These are phyloP conservation scores for Zymoseptoria brevis DNA, from an alignment of 2,329 filamentous ascomycete genomes.

Conservation along the genomic window DNA sequence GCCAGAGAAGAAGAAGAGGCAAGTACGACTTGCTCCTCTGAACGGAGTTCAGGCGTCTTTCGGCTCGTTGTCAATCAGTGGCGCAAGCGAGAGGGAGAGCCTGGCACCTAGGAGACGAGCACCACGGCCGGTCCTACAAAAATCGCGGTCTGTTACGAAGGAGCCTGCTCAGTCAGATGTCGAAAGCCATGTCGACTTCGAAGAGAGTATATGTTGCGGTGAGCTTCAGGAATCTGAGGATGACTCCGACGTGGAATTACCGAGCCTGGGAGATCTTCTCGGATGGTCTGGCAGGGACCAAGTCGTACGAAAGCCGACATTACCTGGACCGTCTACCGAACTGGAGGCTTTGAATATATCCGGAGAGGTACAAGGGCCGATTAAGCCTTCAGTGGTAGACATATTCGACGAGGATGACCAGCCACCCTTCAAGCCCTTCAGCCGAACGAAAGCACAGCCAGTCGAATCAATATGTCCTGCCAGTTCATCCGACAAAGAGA, in stretches of 20 bases:
- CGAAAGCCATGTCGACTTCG: conserved; percentile 16
- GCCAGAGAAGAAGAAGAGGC: conserved; percentile 1
- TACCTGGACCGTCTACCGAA: conserved; percentile 3
- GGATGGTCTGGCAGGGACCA: conserved; percentile 6
- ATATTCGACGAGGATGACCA: background rate
- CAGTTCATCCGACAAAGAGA: conserved; percentile 26
- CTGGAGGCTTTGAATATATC: background rate
- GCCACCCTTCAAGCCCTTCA: background rate
- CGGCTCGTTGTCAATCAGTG: background rate
- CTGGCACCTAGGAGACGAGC: background rate
- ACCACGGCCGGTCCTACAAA: background rate
- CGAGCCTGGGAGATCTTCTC: conserved; percentile 22
- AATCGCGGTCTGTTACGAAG: background rate
- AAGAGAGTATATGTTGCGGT: conserved; percentile 31
- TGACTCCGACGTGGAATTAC: conserved; percentile 22
- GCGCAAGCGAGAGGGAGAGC: background rate
- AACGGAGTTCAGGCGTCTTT: background rate
- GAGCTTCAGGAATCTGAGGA: conserved; percentile 17
- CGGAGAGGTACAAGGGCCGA: background rate
- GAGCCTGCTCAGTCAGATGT: background rate
- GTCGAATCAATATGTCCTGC: background rate
- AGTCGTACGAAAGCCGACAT: background rate
- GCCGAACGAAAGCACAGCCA: background rate
- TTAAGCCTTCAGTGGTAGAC: background rate
- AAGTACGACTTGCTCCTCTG: conserved; percentile 15